A percentile compares a stretch with the other conserved stretches of the same genome.
These are phyloP conservation scores for Solanum chilense DNA, from an alignment of 257 asterid genomes.

Conservation along the genomic window DNA sequence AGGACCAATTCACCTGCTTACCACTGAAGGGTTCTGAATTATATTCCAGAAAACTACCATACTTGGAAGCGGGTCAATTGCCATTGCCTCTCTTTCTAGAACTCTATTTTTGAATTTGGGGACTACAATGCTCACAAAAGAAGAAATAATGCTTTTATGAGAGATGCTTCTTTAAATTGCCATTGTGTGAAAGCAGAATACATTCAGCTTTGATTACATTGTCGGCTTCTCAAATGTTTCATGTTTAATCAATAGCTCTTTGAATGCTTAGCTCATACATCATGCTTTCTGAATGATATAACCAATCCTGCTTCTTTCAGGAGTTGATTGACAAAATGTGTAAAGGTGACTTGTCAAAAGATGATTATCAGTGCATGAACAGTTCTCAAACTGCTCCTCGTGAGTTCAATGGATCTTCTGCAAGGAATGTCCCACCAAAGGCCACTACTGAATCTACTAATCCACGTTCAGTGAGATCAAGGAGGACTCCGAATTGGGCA, in stretches of 20 bases:
- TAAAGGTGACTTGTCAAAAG: constrained; percentile 70
- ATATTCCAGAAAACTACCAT: neutral
- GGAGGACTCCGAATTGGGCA: constrained; percentile 96
- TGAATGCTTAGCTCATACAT: neutral
- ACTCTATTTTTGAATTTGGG: neutral
- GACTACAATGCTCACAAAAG: neutral
- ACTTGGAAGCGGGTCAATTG: neutral
- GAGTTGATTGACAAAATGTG: constrained; percentile 74
- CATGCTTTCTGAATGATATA: neutral
- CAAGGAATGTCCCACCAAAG: constrained; percentile 22
- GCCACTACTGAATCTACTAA: constrained; percentile 35
- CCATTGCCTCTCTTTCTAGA: neutral
- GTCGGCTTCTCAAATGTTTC: neutral
- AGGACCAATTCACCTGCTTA: neutral
- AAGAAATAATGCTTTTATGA: neutral
- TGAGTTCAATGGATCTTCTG: constrained; percentile 23
- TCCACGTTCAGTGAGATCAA: constrained; percentile 82
- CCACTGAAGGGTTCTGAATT: neutral
- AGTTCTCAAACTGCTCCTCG: constrained; percentile 21
- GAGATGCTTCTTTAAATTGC: neutral
- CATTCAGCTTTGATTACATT: neutral
- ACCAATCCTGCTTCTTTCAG: constrained; percentile 13
- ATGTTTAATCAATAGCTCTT: neutral
- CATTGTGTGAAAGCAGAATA: neutral
- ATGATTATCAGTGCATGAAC: constrained; percentile 73